phyloP scores from a whole-genome alignment of 345 rosid genomes.

The Gossypium turneri region DNA sequence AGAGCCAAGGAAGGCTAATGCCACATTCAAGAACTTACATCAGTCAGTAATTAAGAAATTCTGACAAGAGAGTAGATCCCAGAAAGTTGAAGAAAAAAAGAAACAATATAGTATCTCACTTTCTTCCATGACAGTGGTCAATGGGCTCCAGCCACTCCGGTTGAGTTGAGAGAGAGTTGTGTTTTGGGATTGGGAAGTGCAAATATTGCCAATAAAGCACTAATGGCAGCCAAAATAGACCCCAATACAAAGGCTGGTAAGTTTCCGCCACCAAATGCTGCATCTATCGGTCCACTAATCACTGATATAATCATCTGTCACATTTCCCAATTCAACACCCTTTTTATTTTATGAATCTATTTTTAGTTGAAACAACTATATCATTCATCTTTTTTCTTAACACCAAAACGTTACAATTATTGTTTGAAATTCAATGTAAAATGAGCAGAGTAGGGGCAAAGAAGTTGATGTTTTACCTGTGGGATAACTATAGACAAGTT shows the following conservation, averaged over 20 bases:
- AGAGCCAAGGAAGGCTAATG: background rate
- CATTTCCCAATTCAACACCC: background rate
- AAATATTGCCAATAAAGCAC: slow-evolving; percentile 12
- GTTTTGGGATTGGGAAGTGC: slow-evolving; percentile 14
- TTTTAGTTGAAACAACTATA: background rate
- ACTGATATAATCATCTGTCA: slow-evolving; percentile 69
- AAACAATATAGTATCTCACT: background rate
- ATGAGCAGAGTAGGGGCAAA: background rate
- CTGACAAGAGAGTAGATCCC: background rate
- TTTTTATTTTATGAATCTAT: background rate
- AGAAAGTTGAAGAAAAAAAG: background rate
- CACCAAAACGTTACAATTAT: background rate
- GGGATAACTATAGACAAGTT: slow-evolving; percentile 13
- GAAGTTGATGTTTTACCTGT: slow-evolving; percentile 7
- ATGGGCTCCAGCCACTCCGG: background rate
- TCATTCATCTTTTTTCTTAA: background rate
- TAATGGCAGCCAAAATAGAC: background rate
- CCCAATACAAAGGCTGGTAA: slow-evolving; percentile 19
- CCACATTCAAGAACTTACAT: background rate
- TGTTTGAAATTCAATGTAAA: background rate
- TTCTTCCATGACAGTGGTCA: background rate
- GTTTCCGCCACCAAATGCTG: slow-evolving; percentile 75
- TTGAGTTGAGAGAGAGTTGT: background rate
- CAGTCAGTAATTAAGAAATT: background rate
- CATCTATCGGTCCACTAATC: slow-evolving; percentile 63